These are phyloP conservation scores for Penicillium rolfsii DNA, from an alignment of 2,329 filamentous ascomycete species.

Conservation along the genomic window DNA sequence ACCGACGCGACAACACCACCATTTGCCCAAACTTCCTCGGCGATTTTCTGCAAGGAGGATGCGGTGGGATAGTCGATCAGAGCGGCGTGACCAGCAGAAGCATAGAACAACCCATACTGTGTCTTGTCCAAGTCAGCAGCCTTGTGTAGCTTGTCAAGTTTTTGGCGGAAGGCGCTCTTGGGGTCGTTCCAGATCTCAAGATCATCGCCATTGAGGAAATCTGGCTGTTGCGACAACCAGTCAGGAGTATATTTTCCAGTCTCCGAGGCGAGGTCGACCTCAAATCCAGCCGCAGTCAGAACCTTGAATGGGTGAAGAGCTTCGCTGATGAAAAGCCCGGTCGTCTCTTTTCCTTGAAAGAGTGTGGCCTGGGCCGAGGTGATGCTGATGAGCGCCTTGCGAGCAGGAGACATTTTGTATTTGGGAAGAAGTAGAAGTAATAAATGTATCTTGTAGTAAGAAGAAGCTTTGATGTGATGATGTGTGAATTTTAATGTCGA, in stretches of 20 bases:
- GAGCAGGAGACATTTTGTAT: background rate
- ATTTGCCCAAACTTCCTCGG: constrained; percentile 44
- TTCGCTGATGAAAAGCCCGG: constrained; percentile 51
- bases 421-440: background rate
- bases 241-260: constrained; percentile 50
- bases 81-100: constrained; percentile 42
- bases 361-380: constrained; percentile 22
- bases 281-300: constrained; percentile 44
- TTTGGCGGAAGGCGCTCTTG: constrained; percentile 47
- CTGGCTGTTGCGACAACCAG: constrained; percentile 49
- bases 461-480: background rate
- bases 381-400: background rate
- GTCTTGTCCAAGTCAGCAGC: constrained; percentile 43
- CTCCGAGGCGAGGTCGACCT: constrained; percentile 54
- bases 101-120: constrained; percentile 22
- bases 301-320: constrained; percentile 55
- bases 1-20: constrained; percentile 51
- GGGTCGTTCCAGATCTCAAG: constrained; percentile 41
- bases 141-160: constrained; percentile 50
- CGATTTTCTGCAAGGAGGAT: constrained; percentile 46
- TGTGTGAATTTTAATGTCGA: background rate
- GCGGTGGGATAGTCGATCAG: constrained; percentile 54
- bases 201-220: constrained; percentile 49
- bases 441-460: background rate
- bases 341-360: constrained; percentile 47